phyloP scores from a whole-genome alignment of 2,329 filamentous ascomycete genomes.

The Xylaria sp. region DNA sequence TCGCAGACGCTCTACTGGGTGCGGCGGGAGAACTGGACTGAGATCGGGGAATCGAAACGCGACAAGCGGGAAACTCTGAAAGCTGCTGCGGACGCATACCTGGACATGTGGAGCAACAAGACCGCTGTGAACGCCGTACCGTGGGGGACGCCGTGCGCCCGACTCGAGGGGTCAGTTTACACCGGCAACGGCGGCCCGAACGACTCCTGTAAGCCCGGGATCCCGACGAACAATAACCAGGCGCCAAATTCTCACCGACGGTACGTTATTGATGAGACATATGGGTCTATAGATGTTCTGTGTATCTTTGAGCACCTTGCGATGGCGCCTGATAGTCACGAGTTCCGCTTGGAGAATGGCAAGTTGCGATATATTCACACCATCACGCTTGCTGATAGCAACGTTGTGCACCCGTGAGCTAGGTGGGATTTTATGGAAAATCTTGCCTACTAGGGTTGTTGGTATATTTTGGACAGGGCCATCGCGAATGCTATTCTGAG shows the following conservation, averaged over 20 bases:
- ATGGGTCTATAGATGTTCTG: slow-evolving; percentile 40
- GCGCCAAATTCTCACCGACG: slow-evolving; percentile 39
- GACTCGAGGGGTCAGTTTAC: slow-evolving; percentile 40
- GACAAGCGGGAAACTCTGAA: slow-evolving; percentile 39
- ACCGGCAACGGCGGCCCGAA: slow-evolving; percentile 35
- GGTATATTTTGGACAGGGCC: background rate
- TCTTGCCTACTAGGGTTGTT: background rate
- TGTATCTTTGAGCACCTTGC: slow-evolving; percentile 40
- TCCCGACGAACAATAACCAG: slow-evolving; percentile 38
- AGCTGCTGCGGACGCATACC: slow-evolving; percentile 45
- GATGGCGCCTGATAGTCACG: slow-evolving; percentile 40
- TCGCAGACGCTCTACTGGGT: slow-evolving; percentile 43
- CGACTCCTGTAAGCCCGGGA: slow-evolving; percentile 38
- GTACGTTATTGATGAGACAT: slow-evolving; percentile 41
- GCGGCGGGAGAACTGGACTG: slow-evolving; percentile 40
- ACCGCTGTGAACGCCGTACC: slow-evolving; percentile 41
- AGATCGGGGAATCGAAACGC: slow-evolving; percentile 39
- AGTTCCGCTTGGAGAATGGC: slow-evolving; percentile 40
- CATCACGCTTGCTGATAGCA: slow-evolving; percentile 37
- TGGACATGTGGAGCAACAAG: slow-evolving; percentile 45
- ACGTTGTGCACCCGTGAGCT: slow-evolving; percentile 5
- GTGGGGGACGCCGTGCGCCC: slow-evolving; percentile 45
- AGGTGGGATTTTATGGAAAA: background rate
- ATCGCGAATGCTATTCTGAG: background rate
- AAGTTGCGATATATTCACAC: slow-evolving; percentile 41